These are phyloP conservation scores for Spiromastix sp. DNA, from an alignment of 2,329 filamentous ascomycete species.

Conservation along the genomic window DNA sequence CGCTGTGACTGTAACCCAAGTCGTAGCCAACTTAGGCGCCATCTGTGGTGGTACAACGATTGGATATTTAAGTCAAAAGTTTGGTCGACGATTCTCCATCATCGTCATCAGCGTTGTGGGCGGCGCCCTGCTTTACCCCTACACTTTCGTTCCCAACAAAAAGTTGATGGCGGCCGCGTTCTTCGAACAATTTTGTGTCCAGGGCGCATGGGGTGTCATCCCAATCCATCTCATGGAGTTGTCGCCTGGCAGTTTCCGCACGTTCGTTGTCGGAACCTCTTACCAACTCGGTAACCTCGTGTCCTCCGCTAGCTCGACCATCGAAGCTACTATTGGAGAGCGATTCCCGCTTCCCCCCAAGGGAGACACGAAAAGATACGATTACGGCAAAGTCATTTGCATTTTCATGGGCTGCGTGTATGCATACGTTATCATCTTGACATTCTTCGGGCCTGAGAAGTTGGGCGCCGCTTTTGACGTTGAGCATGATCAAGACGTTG, in stretches of 20 bases:
- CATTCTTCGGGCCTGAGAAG: conserved; percentile 39
- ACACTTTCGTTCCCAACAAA: conserved; percentile 56
- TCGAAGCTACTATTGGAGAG: conserved; percentile 66
- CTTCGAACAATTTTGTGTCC: conserved; percentile 71
- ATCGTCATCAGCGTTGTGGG: conserved; percentile 54
- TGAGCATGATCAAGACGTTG: conserved; percentile 37
- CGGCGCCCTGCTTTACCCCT: conserved; percentile 72
- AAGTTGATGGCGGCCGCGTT: conserved; percentile 69
- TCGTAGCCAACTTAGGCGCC: conserved; percentile 62
- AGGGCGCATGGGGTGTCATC: conserved; percentile 68
- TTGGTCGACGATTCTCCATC: conserved; percentile 60
- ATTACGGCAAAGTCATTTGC: conserved; percentile 76
- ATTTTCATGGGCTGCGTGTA: conserved; percentile 87
- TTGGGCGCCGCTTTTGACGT: conserved; percentile 38
- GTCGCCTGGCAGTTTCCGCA: conserved; percentile 49
- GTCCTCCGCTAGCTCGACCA: conserved; percentile 56
- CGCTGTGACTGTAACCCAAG: conserved; percentile 58
- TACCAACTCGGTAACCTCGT: conserved; percentile 57
- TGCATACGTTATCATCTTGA: conserved; percentile 46
- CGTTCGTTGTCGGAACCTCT: conserved; percentile 51
- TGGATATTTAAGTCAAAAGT: conserved; percentile 58
- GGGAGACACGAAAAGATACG: conserved; percentile 43
- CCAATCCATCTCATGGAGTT: conserved; percentile 60
- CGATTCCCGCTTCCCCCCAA: conserved; percentile 58
- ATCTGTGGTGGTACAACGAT: conserved; percentile 57